Percentiles rank a stretch among this genome's conserved stretches.
Evolutionary conservation across 129 eudicot species (phyloP).

Genomic region (Logfia minima): DNA sequence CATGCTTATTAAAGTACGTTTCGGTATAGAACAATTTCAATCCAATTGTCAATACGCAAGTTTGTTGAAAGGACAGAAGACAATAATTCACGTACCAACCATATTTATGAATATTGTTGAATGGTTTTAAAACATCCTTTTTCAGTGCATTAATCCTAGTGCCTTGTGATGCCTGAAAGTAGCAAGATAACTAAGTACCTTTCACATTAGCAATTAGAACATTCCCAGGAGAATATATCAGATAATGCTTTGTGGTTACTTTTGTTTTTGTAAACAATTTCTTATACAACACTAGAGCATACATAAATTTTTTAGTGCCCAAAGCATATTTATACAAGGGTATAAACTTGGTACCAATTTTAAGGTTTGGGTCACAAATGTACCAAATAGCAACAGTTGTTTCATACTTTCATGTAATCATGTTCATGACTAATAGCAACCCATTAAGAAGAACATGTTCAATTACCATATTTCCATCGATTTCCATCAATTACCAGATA

Average conservation of each 20-base stretch:
- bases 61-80: neutral
- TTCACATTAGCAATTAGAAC: neutral
- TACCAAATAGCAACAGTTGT: too few relatives aligned
- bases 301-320: too few relatives aligned
- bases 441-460: neutral
- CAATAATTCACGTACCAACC: conserved; percentile 39
- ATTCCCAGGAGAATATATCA: neutral
- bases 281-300: too few relatives aligned
- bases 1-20: too few relatives aligned
- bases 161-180: too few relatives aligned
- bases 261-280: too few relatives aligned
- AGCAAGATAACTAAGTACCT: conserved; percentile 10
- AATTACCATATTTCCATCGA: conserved; percentile 64
- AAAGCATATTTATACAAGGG: too few relatives aligned
- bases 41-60: neutral
- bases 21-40: neutral
- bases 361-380: neutral
- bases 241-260: neutral
- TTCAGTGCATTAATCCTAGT: conserved; percentile 58
- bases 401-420: too few relatives aligned
- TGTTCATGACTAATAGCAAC: neutral
- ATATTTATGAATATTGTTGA: conserved; percentile 77
- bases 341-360: too few relatives aligned
- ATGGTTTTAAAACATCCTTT: conserved; percentile 67
- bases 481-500: conserved; percentile 53